Percentiles rank a stretch among this genome's conserved stretches.
Conservation (phyloP, 331 rosid genomes). For the Cydonia oblonga region DNA sequence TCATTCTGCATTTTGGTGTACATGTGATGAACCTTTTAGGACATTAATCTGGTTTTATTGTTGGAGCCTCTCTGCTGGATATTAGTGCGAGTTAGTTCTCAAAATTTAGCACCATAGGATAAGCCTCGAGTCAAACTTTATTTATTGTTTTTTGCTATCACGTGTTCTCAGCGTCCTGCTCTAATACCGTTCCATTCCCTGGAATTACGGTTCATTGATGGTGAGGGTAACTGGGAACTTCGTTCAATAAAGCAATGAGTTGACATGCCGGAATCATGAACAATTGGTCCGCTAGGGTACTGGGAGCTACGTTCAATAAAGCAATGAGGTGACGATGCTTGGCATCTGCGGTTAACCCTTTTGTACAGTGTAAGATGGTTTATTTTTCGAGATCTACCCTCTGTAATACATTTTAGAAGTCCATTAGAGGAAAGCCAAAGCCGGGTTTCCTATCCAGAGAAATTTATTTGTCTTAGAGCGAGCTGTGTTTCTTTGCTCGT, state of each 20-base stretch:
- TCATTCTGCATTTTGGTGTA: neutral
- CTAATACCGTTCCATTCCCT: slow-evolving; percentile 72
- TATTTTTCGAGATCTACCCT: neutral
- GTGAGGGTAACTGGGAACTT: slow-evolving; percentile 97
- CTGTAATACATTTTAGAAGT: neutral
- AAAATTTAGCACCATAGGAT: neutral
- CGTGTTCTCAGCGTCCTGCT: slow-evolving; percentile 75
- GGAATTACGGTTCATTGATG: slow-evolving; percentile 87
- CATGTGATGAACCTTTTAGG: neutral
- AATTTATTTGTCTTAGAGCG: neutral
- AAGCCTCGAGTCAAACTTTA: neutral
- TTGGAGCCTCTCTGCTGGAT: neutral
- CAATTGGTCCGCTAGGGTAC: slow-evolving; percentile 84
- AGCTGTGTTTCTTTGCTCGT: neutral
- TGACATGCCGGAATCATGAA: slow-evolving; percentile 18
- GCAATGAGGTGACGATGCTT: neutral
- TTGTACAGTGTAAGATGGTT: neutral
- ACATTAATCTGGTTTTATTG: neutral
- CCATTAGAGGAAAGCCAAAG: neutral
- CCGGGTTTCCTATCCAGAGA: neutral
- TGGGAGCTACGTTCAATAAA: slow-evolving; percentile 59
- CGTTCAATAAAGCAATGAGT: slow-evolving; percentile 64
- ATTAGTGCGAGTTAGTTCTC: neutral
- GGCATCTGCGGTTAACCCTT: neutral
- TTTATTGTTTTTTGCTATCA: neutral